Base-by-base conservation (phyloP, 257 asterid genomes). In the Jaltomata sinuosa region DNA sequence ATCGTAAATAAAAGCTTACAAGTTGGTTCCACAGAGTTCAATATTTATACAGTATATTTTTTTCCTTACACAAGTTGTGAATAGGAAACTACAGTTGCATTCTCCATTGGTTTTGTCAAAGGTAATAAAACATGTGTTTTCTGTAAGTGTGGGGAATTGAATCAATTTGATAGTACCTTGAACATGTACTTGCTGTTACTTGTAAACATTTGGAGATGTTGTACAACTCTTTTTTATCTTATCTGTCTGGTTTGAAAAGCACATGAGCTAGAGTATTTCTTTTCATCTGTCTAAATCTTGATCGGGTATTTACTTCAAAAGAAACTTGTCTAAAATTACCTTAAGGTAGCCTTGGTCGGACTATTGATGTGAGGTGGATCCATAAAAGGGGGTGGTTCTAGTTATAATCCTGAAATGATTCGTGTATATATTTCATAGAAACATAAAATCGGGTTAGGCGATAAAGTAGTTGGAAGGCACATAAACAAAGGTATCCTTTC, bases 1-100 rank as follows among this genome's bases (percentile, higher is more conserved):
- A 80, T 88, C 85, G 91, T 19, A 94, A 90, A 87, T 96, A 85
- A 74, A 81, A 52, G 38, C 71, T 22, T 3, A 8, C 50, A 19
- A 8, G 50, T 19, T 19, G 40, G 4, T 74, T 74, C 38, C 81
- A 22, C 6, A 45, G 15, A 45, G 15, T 74, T 74, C 80, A 45
- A 74, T 40, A n/a, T n/a, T 12, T 72, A 9, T 36, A 4, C 1
- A n/a, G n/a, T n/a, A n/a, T n/a, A n/a, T 42, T 42, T 45, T 9
- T 2, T 12, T n/a, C 2, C 32, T 19, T n/a, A n/a, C 79, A 74
- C 38, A 6, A 22, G 15, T 7, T 45, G 22, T 22, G 59, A 25
- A 45, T 10, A 74, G 59, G n/a, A 74, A 72, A 45, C 59, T 74
- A 25, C 38, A 74, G 18, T 29, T n/a, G 11, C 34, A 42, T 6